Evolutionary conservation across 129 eudicot species (phyloP).

Genomic region (Tagetes patula): DNA sequence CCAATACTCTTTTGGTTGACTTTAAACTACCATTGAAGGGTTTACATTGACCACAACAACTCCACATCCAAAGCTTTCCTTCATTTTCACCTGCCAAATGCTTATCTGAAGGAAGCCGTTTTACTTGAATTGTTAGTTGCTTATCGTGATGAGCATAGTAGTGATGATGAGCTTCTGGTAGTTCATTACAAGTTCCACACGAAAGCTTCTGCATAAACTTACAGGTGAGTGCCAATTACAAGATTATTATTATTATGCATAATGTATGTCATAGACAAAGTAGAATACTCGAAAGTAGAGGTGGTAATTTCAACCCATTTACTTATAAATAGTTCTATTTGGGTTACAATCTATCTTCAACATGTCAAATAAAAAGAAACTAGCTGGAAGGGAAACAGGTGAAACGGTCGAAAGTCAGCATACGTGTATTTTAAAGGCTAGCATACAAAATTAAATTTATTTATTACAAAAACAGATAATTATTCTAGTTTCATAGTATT

Average conservation of each 20-base stretch:
- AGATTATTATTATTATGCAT: neutral
- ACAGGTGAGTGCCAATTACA: slow-evolving; percentile 16
- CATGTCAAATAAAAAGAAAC: neutral
- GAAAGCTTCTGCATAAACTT: slow-evolving; percentile 49
- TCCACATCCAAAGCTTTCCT: slow-evolving; percentile 99
- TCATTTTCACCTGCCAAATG: slow-evolving; percentile 68
- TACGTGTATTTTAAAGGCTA: neutral
- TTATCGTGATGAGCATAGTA: slow-evolving; percentile 84
- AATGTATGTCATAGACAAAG: slow-evolving; percentile 1
- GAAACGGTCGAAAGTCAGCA: neutral
- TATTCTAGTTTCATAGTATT: neutral
- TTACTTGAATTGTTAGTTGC: slow-evolving; percentile 76
- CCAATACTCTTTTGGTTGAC: slow-evolving; percentile 84
- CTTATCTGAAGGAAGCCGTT: slow-evolving; percentile 47
- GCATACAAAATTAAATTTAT: neutral
- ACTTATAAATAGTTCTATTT: neutral
- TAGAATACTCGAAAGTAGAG: slow-evolving; percentile 1
- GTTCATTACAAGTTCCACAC: slow-evolving; percentile 67
- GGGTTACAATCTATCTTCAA: neutral
- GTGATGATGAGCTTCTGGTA: slow-evolving; percentile 71
- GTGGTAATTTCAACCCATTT: slow-evolving; percentile 8
- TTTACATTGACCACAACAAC: slow-evolving; percentile 89
- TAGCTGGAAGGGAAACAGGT: neutral
- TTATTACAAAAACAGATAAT: neutral
- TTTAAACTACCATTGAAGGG: slow-evolving; percentile 54